Base-by-base conservation (phyloP, 495 filamentous ascomycete genomes). In the Aspergillus nanangensis region DNA sequence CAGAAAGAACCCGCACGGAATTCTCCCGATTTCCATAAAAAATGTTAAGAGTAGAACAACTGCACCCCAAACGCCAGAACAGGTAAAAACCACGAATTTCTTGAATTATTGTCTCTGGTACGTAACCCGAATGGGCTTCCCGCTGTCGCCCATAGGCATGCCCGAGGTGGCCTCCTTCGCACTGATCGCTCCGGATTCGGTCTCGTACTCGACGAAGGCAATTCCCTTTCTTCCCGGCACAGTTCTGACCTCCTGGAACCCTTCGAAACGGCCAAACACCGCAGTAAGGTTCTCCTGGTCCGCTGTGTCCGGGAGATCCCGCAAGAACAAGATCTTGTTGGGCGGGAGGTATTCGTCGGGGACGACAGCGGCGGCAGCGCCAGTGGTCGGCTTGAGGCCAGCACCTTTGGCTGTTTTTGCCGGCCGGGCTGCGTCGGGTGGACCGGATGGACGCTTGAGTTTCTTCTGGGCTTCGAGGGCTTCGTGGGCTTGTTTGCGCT, bases 291-390 rank as follows among this genome's bases (percentile, higher is more conserved):
- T 78, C 41, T 93, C 90, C 60, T 86, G 80, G 65, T 84, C 85
- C 55, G 86, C 87, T 45, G 89, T 86, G 52, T 94, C 89, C 13
- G 94, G 92, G 37, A 99, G 60, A 55, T 96, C 90, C 66, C 91
- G 90, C 41, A 97, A 72, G 75, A 97, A 95, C n/a, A 99, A 77
- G 49, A 89, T 93, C 69, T 94, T 95, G 77, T 97, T 99, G 36
- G 94, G 92, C 3, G 90, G 93, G 0, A 97, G 80, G 61, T 94
- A 97, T 68, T 99, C 93, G 77, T 96, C 94, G 2, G 93, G 93
- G 13, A 97, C 81, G 38, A 94, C 86, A 15, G 84, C 76, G 19
- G 83, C 77, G 0, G 81, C 71, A n/a, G 80, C 74, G 14, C 80
- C 75, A 47, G 79, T 76, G 5, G 85, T 84, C 7, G 89, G 79